phyloP scores from a whole-genome alignment of 768 basidiomycete genomes.

The Termitomyces titanicus region DNA sequence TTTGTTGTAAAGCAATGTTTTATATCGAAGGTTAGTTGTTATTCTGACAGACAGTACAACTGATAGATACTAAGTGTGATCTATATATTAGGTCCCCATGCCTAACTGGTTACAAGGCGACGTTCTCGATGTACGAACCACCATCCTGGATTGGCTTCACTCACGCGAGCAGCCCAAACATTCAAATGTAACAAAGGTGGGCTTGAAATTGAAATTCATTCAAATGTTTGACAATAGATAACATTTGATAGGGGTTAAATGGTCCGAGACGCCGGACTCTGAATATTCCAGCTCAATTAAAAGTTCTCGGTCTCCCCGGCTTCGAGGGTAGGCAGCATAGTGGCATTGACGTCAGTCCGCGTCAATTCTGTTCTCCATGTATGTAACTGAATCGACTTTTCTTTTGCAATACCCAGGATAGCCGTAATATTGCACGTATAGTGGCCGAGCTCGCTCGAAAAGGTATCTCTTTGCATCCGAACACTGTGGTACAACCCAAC shows the following conservation, averaged over 20 bases:
- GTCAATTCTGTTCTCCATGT: slow-evolving; percentile 8
- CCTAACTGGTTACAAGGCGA: slow-evolving; percentile 74
- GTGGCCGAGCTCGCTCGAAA: slow-evolving; percentile 72
- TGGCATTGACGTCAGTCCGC: slow-evolving; percentile 80
- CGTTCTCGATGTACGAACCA: slow-evolving; percentile 68
- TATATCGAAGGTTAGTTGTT: slow-evolving; percentile 63
- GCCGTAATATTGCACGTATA: slow-evolving; percentile 84
- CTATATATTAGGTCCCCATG: slow-evolving; percentile 46
- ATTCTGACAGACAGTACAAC: neutral
- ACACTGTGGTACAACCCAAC: slow-evolving; percentile 61
- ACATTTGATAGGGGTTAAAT: slow-evolving; percentile 19
- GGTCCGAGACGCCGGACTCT: slow-evolving; percentile 35
- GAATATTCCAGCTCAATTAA: slow-evolving; percentile 75
- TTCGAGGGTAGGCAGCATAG: slow-evolving; percentile 86
- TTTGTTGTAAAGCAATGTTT: slow-evolving; percentile 90
- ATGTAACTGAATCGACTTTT: slow-evolving; percentile 13
- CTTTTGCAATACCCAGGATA: slow-evolving; percentile 53
- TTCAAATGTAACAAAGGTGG: slow-evolving; percentile 16
- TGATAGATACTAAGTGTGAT: neutral
- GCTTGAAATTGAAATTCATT: slow-evolving; percentile 5
- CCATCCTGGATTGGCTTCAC: slow-evolving; percentile 48
- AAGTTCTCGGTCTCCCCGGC: slow-evolving; percentile 60
- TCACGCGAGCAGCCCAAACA: slow-evolving; percentile 19
- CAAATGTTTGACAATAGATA: neutral
- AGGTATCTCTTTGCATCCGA: slow-evolving; percentile 67